Evolutionary conservation across 108 stramenopile species (phyloP), one percentile per base, ranked within the genome.

Genomic region (Cyclotella cryptica): DNA sequence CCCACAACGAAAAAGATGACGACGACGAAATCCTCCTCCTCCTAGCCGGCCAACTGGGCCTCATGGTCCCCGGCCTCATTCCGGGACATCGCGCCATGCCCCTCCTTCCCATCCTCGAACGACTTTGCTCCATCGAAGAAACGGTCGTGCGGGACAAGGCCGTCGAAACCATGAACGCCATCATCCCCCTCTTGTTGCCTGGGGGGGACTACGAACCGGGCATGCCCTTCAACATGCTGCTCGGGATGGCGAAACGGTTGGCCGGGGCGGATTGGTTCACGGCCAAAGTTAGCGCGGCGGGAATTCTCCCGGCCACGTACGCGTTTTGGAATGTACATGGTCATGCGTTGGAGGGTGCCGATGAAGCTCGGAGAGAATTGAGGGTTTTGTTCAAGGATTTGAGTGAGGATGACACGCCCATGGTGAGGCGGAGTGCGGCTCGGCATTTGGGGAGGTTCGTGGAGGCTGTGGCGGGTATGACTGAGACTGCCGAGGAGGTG

Each of bases 241-340:
- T 96, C 10, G 85, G 88, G 35, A 89, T 96, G 84, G 74, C 96
- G 53, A 87, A 92, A 57, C 74, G 97, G 44, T 73, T 98, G 72
- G 88, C 86, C 24, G 75, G 72, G 22, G 91, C 96, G 51, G 99
- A 99, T 57, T 99, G 98, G 98, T 99, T 99, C 88, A 98, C 98
- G 13, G 85, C 97, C 55, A 93, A 98, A 61, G 96, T 98, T 10
- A 86, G 87, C 53, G 96, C 94, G 21, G 93, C 92, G 55, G 96
- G 94, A 21, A 97, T 74, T 53, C 90, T 66, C 58, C 92, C 69
- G 13, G 63, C 80, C 19, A 53, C 80, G 15, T 77, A 80, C 43
- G 72, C 78, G 35, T 80, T 84, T 75, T 84, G 74, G 72, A 71
- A 84, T 69, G 83, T 71, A 0, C 75, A 76, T 49, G 60, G 57